Base-by-base conservation (phyloP, 805 yeast genomes). In the Barnettozyma pratensis region DNA sequence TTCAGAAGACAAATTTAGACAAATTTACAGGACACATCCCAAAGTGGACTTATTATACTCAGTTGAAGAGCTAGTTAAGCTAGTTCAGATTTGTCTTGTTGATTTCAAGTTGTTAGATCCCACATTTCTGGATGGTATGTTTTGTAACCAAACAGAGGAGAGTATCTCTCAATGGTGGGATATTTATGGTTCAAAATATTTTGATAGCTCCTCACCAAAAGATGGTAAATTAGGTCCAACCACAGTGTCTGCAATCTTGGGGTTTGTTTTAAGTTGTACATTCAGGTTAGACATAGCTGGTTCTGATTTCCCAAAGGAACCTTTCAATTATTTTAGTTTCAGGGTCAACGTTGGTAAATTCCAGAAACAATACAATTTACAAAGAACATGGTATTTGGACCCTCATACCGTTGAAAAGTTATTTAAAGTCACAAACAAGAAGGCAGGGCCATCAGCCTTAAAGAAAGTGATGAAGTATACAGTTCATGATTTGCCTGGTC, bases 121-220 rank as follows among this genome's bases (percentile, higher is more conserved):
- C 0, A 68, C 68, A 32, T 80, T 76, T 54, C 87, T 87, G 48
- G 97, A 94, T 66, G 98, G 99, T 0, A 68, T 92, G 12, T 68
- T 90, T 3, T 92, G 98, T 63, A 78, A 80, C 49, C 74, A 76
- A 48, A 92, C 99, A 0, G 84, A 83, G 52, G 73, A 67, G 26
- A 95, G 95, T 0, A 75, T 89, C 27, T 58, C 64, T 2, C 71
- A 74, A 41, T 92, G 98, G 97, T 92, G 98, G 97, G 73, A 72
- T 36, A 62, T 79, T 35, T 76, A 85, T 53, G 96, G 96, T 0
- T 65, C 71, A 5, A 71, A 74, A 5, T 79, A 62, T 42, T 69
- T 59, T 47, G 56, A 64, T 4, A 54, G 39, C 5, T 19, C 56
- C 9, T 59, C 52, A 7, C 71, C 76, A 27, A 75, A 71, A 49